These are phyloP conservation scores for Reutealis trisperma DNA, from an alignment of 345 rosid species.

Conservation along the genomic window DNA sequence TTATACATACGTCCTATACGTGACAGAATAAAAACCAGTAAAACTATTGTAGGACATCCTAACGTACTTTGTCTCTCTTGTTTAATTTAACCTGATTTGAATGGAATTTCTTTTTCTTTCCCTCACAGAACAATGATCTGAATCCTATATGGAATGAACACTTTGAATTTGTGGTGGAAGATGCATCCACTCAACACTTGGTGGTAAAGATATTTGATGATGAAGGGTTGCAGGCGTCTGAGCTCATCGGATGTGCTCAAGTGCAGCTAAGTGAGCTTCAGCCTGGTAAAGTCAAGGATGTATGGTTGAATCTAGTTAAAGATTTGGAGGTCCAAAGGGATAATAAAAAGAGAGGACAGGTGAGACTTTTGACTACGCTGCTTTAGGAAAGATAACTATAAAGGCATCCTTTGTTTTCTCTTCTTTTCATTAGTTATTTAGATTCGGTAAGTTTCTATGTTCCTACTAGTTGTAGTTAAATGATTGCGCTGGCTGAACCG, in stretches of 20 bases:
- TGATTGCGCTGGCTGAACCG: background rate
- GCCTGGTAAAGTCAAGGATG: constrained; percentile 98
- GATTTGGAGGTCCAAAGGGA: constrained; percentile 97
- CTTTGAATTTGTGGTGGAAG: constrained; percentile 87
- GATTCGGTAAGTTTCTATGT: background rate
- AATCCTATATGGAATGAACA: constrained; percentile 99
- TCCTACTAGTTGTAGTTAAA: background rate
- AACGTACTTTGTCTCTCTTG: background rate
- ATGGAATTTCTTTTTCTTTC: constrained; percentile 14
- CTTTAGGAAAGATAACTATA: background rate
- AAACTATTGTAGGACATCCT: constrained; percentile 64
- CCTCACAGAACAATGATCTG: constrained; percentile 79
- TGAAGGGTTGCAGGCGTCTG: constrained; percentile 91
- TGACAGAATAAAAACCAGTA: constrained; percentile 73
- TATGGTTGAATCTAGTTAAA: constrained; percentile 95
- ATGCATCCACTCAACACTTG: constrained; percentile 86
- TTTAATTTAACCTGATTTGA: constrained; percentile 16
- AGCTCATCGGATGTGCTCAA: constrained; percentile 88
- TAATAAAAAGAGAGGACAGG: constrained; percentile 89
- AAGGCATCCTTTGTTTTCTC: background rate
- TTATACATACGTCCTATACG: constrained; percentile 82
- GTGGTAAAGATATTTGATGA: constrained; percentile 85
- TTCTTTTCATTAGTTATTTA: background rate
- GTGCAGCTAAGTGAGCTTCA: constrained; percentile 71
- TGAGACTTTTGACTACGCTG: constrained; percentile 24